These are phyloP conservation scores for Ceratobasidium sp. DNA, from an alignment of 1,284 basidiomycete genomes.

Conservation along the genomic window DNA sequence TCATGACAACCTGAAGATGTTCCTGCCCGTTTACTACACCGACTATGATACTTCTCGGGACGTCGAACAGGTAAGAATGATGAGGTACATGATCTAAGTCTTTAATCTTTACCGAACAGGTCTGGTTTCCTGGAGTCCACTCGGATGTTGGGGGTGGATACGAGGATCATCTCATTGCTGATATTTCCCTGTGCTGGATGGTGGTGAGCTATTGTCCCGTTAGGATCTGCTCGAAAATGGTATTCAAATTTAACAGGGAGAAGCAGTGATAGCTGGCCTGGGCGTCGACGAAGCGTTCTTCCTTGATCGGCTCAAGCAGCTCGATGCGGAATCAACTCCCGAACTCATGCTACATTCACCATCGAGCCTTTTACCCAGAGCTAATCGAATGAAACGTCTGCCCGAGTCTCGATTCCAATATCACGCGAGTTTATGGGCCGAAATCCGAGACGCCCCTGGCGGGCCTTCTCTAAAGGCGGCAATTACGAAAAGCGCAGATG, in stretches of 20 bases:
- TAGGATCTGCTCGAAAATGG: too few species aligned
- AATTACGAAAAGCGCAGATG: background rate
- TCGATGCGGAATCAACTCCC: background rate
- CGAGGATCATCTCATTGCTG: constrained; percentile 36
- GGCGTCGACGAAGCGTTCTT: constrained; percentile 16
- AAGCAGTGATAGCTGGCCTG: constrained; percentile 9
- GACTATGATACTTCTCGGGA: background rate
- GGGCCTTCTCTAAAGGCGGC: background rate
- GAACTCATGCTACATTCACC: constrained; percentile 9
- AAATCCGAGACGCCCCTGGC: background rate
- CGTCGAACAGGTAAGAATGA: background rate
- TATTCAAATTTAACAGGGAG: constrained; percentile 1
- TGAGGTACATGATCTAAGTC: too few species aligned
- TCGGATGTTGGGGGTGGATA: constrained; percentile 41
- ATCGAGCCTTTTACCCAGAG: background rate
- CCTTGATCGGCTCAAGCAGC: background rate
- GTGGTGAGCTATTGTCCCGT: background rate
- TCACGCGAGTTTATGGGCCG: constrained; percentile 7
- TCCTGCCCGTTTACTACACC: constrained; percentile 6
- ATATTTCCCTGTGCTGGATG: constrained; percentile 41
- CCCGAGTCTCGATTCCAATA: background rate
- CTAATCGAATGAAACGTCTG: background rate
- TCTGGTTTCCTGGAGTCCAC: constrained; percentile 39
- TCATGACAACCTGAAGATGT: constrained; percentile 31
- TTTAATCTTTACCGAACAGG: background rate